A percentile compares a stretch with the other conserved stretches of the same genome.
Conservation (phyloP, 495 filamentous ascomycete genomes). For the Penicillium salamii region DNA sequence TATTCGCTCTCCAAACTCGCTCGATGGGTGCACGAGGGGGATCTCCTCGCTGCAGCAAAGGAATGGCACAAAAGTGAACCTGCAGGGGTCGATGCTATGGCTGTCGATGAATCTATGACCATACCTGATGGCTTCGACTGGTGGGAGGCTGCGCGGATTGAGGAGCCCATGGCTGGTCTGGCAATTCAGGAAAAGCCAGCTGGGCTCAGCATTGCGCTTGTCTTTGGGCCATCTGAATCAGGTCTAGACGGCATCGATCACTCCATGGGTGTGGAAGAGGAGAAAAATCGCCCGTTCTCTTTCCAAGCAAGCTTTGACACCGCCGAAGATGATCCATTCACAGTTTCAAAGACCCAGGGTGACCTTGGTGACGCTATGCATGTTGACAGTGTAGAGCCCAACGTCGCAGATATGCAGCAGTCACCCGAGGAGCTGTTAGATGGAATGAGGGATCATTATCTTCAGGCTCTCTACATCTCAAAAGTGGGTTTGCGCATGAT, state of each 20-base stretch:
- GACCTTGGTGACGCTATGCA: slow-evolving; percentile 10
- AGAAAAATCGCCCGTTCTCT: slow-evolving; percentile 18
- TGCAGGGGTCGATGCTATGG: slow-evolving; percentile 32
- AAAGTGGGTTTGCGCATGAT: slow-evolving; percentile 50
- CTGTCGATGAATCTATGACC: slow-evolving; percentile 26
- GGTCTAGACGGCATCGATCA: slow-evolving; percentile 5
- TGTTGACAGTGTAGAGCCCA: slow-evolving; percentile 12
- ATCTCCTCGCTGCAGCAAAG: slow-evolving; percentile 33
- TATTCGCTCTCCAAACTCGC: slow-evolving; percentile 72
- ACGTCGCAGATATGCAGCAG: slow-evolving; percentile 35
- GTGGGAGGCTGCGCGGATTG: slow-evolving; percentile 41
- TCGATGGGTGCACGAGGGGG: slow-evolving; percentile 53
- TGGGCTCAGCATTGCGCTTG: slow-evolving; percentile 32
- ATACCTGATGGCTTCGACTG: slow-evolving; percentile 22
- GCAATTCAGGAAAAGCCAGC: slow-evolving; percentile 20
- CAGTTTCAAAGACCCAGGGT: slow-evolving; percentile 6
- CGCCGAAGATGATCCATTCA: slow-evolving; percentile 2
- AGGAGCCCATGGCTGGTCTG: slow-evolving; percentile 28
- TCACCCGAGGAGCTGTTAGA: slow-evolving; percentile 63
- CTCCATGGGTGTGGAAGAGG: slow-evolving; percentile 22
- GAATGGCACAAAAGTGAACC: slow-evolving; percentile 38
- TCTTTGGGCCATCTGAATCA: slow-evolving; percentile 21
- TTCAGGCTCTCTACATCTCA: slow-evolving; percentile 86
- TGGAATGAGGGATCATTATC: slow-evolving; percentile 71
- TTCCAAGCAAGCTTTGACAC: slow-evolving; percentile 2